Evolutionary conservation across 2,329 filamentous ascomycete species (phyloP).

Genomic region (Tolypocladium tundrense): DNA sequence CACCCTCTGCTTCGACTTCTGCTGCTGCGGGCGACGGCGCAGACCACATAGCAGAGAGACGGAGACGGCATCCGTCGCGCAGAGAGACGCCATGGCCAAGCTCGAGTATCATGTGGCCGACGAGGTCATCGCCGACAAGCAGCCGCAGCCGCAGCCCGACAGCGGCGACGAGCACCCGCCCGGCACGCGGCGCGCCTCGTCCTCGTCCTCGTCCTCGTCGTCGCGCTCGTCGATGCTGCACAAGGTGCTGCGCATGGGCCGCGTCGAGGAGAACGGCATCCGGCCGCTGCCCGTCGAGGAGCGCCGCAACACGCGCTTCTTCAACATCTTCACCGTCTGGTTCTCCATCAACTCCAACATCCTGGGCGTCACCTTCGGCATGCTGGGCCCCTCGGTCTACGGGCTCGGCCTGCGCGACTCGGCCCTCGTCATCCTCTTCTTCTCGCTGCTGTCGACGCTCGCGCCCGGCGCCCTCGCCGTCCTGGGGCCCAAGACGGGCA

Average conservation of each 20-base stretch:
- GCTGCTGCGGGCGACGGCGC: no score
- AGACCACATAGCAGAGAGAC: no score
- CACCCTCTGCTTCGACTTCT: no score
- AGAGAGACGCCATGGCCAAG: not conserved
- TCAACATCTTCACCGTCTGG: constrained; percentile 38
- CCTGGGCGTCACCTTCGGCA: constrained; percentile 49
- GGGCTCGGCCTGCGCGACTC: constrained; percentile 46
- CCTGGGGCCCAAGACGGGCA: constrained; percentile 50
- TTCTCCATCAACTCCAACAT: constrained; percentile 39
- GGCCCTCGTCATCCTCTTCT: constrained; percentile 52
- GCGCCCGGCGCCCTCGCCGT: constrained; percentile 47
- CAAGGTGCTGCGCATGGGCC: constrained; percentile 22
- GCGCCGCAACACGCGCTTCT: constrained; percentile 27
- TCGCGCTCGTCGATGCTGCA: constrained; percentile 15
- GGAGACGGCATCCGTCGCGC: no score
- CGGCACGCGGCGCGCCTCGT: not conserved
- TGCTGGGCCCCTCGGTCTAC: constrained; percentile 46
- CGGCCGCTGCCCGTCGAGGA: constrained; percentile 31
- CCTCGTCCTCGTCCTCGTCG: not conserved
- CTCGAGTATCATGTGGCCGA: not conserved
- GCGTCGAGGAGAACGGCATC: constrained; percentile 34
- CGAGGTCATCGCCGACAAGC: not conserved
- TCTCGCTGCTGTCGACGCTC: constrained; percentile 43
- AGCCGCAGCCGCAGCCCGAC: not conserved
- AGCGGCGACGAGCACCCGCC: not conserved